Percentiles rank a stretch among this genome's conserved stretches.
phyloP scores from a whole-genome alignment of 176 grass and related monocot genomes.

The Alloteropsis semialata region DNA sequence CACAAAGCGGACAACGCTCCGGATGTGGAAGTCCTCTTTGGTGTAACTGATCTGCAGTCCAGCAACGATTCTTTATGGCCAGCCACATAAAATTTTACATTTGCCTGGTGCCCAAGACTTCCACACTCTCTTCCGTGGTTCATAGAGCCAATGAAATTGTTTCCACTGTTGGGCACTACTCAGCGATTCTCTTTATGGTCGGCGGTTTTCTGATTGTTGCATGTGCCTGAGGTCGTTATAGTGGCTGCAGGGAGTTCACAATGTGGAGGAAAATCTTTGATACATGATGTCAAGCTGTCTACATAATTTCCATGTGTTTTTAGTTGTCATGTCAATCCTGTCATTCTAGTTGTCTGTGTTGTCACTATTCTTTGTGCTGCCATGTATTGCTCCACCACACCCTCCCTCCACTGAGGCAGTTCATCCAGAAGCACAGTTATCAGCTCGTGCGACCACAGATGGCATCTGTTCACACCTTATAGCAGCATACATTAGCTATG shows the following conservation, averaged over 20 bases:
- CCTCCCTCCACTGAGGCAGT: background rate
- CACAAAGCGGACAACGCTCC: too few species aligned
- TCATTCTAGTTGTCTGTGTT: background rate
- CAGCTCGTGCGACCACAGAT: background rate
- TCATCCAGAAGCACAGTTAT: background rate
- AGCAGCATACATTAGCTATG: background rate
- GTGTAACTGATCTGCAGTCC: too few species aligned
- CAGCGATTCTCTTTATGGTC: too few species aligned
- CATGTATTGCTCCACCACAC: background rate
- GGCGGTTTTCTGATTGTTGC: background rate
- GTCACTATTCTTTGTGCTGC: background rate
- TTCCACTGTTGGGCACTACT: background rate
- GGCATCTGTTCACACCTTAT: background rate
- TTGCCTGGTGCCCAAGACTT: too few species aligned
- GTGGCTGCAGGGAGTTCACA: background rate
- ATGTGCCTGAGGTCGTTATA: background rate
- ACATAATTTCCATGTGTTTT: background rate
- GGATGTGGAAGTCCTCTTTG: too few species aligned
- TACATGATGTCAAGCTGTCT: background rate
- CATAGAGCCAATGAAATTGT: too few species aligned
- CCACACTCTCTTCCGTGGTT: too few species aligned
- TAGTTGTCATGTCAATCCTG: background rate
- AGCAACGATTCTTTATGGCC: too few species aligned
- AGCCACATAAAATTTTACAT: too few species aligned
- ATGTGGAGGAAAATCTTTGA: background rate